A percentile compares a stretch with the other conserved stretches of the same genome.
Evolutionary conservation across 2,329 filamentous ascomycete genomes (phyloP).

Genomic region (Nigrograna mackinnonii): DNA sequence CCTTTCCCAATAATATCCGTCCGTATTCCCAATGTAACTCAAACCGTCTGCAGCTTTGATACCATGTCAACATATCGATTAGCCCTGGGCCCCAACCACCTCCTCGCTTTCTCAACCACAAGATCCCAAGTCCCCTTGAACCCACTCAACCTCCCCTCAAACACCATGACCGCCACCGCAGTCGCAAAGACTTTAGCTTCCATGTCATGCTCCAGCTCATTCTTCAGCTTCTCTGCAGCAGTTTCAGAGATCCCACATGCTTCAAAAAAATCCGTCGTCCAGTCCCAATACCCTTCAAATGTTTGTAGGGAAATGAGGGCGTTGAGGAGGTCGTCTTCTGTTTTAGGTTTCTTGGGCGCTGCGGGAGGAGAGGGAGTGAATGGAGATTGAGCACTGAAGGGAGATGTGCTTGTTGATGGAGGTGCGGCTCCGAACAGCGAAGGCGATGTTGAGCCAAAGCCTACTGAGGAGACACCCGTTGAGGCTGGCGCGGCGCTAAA

Average conservation of each 20-base stretch:
- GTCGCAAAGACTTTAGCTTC: constrained; percentile 33
- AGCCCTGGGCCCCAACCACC: constrained; percentile 36
- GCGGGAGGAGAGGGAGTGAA: background rate
- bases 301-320: constrained; percentile 58
- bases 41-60: background rate
- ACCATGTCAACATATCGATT: background rate
- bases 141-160: constrained; percentile 50
- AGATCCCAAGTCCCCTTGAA: constrained; percentile 66
- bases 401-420: background rate
- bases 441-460: too few relatives aligned
- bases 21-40: background rate
- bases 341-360: constrained; percentile 16
- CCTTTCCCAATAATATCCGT: too few relatives aligned
- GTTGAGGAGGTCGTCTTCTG: constrained; percentile 35
- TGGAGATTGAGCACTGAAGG: background rate
- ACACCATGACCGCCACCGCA: constrained; percentile 50
- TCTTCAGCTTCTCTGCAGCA: constrained; percentile 5
- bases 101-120: constrained; percentile 62
- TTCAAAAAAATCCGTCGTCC: constrained; percentile 26
- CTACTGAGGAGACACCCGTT: too few relatives aligned
- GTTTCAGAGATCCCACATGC: constrained; percentile 16
- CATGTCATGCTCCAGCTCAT: constrained; percentile 13
- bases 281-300: constrained; percentile 60
- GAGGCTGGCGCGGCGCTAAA: too few relatives aligned
- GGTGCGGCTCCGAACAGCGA: background rate